Percentiles rank a stretch among this genome's conserved stretches.
These are phyloP conservation scores for Stentor roeselii DNA, from an alignment of 73 alveolate species.

Conservation along the genomic window DNA sequence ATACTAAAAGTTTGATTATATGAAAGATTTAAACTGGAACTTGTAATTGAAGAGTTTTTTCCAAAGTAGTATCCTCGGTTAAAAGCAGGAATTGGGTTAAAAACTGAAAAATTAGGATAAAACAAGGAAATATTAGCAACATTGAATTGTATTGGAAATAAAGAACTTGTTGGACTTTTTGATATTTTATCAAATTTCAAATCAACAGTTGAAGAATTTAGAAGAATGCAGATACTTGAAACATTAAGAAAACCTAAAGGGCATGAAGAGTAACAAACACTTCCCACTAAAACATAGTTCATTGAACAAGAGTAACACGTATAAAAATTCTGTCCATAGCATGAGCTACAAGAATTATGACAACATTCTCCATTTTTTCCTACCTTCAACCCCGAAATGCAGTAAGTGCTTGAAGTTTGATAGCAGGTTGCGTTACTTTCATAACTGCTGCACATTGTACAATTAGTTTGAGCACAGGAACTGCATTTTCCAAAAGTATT, in stretches of 20 bases:
- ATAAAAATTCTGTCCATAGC: background rate
- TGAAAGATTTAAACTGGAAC: background rate
- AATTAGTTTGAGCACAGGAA: too few species aligned
- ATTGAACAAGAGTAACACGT: background rate
- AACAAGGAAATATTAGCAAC: background rate
- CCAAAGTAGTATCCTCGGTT: background rate
- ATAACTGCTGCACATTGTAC: too few species aligned
- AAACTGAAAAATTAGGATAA: background rate
- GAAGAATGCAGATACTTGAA: background rate
- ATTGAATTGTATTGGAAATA: too few species aligned
- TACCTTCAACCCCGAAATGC: background rate
- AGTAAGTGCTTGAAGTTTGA: too few species aligned
- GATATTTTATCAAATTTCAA: background rate
- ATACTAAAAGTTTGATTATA: background rate
- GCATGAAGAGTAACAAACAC: background rate
- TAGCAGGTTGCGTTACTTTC: too few species aligned
- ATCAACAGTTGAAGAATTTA: background rate
- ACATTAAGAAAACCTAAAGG: background rate
- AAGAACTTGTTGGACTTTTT: background rate
- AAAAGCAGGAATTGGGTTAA: background rate
- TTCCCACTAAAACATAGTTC: background rate
- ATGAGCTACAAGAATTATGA: background rate
- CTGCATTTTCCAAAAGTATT: background rate
- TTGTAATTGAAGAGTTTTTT: background rate
- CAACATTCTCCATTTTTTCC: background rate